These are phyloP conservation scores for Candida namnaoensis DNA, from an alignment of 805 yeast species.

Conservation along the genomic window DNA sequence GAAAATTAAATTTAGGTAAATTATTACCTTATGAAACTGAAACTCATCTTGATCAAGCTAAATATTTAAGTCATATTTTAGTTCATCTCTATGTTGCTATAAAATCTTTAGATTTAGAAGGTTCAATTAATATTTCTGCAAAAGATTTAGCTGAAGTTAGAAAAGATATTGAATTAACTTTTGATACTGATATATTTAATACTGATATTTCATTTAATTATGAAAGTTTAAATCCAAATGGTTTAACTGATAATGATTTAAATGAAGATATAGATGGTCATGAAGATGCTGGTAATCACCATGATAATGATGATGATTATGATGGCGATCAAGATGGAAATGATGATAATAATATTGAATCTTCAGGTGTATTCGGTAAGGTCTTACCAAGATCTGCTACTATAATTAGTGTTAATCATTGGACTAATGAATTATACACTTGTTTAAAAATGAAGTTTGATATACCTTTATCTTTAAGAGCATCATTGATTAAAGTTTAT, in stretches of 20 bases:
- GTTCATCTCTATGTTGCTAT: conserved; percentile 74
- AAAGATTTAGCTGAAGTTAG: conserved; percentile 49
- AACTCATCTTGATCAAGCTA: conserved; percentile 55
- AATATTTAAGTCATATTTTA: conserved; percentile 71
- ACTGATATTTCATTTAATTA: conserved; percentile 21
- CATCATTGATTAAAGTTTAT: conserved; percentile 57
- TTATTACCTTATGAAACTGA: conserved; percentile 73
- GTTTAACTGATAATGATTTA: conserved; percentile 24
- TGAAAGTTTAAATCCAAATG: conserved; percentile 8
- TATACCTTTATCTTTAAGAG: conserved; percentile 59
- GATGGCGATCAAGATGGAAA: conserved; percentile 24
- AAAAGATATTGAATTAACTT: conserved; percentile 34
- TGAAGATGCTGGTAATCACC: conserved; percentile 25
- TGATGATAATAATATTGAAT: conserved; percentile 17
- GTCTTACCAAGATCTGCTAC: conserved; percentile 62
- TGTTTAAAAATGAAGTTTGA: conserved; percentile 75
- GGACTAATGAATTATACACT: conserved; percentile 80
- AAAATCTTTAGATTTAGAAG: conserved; percentile 65
- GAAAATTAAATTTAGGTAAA: conserved; percentile 22
- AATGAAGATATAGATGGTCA: conserved; percentile 21
- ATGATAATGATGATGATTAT: conserved; percentile 26
- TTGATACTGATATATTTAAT: conserved; percentile 43
- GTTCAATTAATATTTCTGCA: conserved; percentile 57
- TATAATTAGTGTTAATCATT: conserved; percentile 64
- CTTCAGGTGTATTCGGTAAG: conserved; percentile 42